phyloP scores from a whole-genome alignment of 106 monocot species.

The Posidonia australis region DNA sequence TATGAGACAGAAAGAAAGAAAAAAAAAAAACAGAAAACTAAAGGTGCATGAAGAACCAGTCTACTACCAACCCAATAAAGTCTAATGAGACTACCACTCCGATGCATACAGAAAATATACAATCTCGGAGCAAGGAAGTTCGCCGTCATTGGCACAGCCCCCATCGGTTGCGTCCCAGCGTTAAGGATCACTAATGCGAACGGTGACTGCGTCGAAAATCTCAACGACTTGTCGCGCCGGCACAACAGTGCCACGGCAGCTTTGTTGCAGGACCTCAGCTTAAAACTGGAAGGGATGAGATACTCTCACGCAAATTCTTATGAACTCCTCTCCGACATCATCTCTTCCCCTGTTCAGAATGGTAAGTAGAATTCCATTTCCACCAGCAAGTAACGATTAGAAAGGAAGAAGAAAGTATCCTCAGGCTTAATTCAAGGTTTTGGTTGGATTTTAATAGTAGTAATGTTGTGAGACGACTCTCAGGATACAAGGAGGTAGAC shows the following conservation, averaged over 20 bases:
- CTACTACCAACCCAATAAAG: too few species aligned
- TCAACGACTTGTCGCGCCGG: background rate
- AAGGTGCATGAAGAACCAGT: too few species aligned
- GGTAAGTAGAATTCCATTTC: background rate
- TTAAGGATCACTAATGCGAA: background rate
- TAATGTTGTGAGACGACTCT: too few species aligned
- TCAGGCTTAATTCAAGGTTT: too few species aligned
- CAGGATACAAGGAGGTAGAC: slow-evolving; percentile 5
- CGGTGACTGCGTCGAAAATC: slow-evolving; percentile 3
- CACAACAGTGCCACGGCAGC: background rate
- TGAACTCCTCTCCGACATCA: background rate
- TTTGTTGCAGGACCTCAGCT: slow-evolving; percentile 1
- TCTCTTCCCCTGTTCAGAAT: background rate
- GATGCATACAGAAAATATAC: slow-evolving; percentile 9
- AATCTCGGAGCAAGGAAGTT: slow-evolving; percentile 18
- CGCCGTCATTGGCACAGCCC: background rate
- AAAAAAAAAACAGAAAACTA: too few species aligned
- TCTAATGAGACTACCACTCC: too few species aligned
- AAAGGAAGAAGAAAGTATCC: too few species aligned
- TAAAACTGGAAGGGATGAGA: background rate
- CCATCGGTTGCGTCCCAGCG: slow-evolving; percentile 3
- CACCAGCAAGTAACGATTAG: too few species aligned
- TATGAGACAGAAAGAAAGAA: too few species aligned
- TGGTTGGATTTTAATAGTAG: too few species aligned
- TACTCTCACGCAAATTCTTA: background rate